Percentiles rank a stretch among this genome's conserved stretches.
These are phyloP conservation scores for Persicaria maculosa DNA, from an alignment of 148 eudicot genomes.

Conservation along the genomic window DNA sequence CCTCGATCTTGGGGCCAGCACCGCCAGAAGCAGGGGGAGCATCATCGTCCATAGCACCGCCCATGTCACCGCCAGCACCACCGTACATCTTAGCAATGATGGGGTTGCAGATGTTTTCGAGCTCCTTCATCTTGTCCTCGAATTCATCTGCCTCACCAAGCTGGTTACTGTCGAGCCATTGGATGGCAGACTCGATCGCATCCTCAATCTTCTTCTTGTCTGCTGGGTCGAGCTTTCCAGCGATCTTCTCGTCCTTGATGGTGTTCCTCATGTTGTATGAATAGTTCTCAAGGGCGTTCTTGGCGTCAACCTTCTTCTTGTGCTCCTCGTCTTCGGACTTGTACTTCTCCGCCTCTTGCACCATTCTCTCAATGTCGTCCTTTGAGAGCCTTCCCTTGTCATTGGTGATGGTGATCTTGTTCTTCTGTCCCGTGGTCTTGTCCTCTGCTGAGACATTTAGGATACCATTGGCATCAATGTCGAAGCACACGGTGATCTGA, in stretches of 20 bases:
- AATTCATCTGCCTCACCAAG: slow-evolving; percentile 13
- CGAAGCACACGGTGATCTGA: slow-evolving; percentile 12
- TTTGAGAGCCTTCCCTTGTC: slow-evolving; percentile 12
- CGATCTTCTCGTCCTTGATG: slow-evolving; percentile 17
- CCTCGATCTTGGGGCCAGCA: slow-evolving; percentile 15
- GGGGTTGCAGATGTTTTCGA: slow-evolving; percentile 2
- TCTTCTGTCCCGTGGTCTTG: slow-evolving; percentile 17
- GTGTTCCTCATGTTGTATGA: slow-evolving; percentile 17
- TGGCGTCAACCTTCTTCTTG: slow-evolving; percentile 17
- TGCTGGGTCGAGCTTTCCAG: neutral
- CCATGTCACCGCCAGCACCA: slow-evolving; percentile 12
- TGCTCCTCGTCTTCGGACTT: slow-evolving; percentile 16
- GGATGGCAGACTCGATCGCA: neutral
- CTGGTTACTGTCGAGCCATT: slow-evolving; percentile 12
- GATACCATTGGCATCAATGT: slow-evolving; percentile 14
- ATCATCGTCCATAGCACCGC: slow-evolving; percentile 17
- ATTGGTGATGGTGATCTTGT: slow-evolving; percentile 15
- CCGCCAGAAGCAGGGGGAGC: slow-evolving; percentile 11
- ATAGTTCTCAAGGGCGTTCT: slow-evolving; percentile 13
- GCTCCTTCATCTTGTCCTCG: slow-evolving; percentile 14
- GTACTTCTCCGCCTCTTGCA: slow-evolving; percentile 15
- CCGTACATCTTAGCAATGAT: slow-evolving; percentile 12
- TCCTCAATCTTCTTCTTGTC: slow-evolving; percentile 14
- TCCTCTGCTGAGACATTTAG: slow-evolving; percentile 14
- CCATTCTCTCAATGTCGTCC: slow-evolving; percentile 15